Evolutionary conservation across 2,329 filamentous ascomycete species (phyloP).

Genomic region (Raffaelea albimanens): DNA sequence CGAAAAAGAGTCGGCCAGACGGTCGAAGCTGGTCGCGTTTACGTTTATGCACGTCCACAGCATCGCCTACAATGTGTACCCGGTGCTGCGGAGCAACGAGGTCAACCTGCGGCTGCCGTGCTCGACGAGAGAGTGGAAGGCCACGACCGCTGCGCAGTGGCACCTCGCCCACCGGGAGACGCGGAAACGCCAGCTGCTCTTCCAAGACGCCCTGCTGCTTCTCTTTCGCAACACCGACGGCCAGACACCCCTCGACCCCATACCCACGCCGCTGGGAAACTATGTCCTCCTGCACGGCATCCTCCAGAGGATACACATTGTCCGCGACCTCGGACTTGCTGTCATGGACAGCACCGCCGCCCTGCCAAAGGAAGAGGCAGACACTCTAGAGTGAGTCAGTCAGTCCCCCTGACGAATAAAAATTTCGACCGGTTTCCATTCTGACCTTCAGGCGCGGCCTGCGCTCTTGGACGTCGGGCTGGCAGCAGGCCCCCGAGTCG

Average conservation of each 20-base stretch:
- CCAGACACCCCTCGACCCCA: not conserved
- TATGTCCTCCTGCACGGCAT: slow-evolving; percentile 44
- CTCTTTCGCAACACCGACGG: slow-evolving; percentile 16
- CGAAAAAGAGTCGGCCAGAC: slow-evolving; percentile 37
- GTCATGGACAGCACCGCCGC: slow-evolving; percentile 1
- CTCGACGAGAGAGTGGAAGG: slow-evolving; percentile 45
- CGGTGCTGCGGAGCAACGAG: slow-evolving; percentile 45
- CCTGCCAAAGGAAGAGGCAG: too few relatives aligned
- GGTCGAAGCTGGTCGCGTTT: slow-evolving; percentile 43
- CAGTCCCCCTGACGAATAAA: slow-evolving; percentile 25
- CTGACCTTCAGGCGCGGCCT: too few relatives aligned
- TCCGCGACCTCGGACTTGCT: slow-evolving; percentile 24
- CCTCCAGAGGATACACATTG: slow-evolving; percentile 44
- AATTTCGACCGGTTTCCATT: too few relatives aligned
- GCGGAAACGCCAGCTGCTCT: too few relatives aligned
- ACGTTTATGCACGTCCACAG: slow-evolving; percentile 52
- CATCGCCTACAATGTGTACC: slow-evolving; percentile 52
- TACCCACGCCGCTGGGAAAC: slow-evolving; percentile 34
- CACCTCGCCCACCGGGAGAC: too few relatives aligned
- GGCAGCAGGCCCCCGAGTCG: slow-evolving; percentile 42
- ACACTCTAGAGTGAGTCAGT: slow-evolving; percentile 7
- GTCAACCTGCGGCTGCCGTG: slow-evolving; percentile 44
- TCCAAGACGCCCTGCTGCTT: slow-evolving; percentile 23
- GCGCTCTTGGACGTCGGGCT: slow-evolving; percentile 39
- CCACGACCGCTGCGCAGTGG: slow-evolving; percentile 40